Percentiles rank a stretch among this genome's conserved stretches.
phyloP scores from a whole-genome alignment of 371 early-diverging fungal species.

The Dichotomocladium elegans region DNA sequence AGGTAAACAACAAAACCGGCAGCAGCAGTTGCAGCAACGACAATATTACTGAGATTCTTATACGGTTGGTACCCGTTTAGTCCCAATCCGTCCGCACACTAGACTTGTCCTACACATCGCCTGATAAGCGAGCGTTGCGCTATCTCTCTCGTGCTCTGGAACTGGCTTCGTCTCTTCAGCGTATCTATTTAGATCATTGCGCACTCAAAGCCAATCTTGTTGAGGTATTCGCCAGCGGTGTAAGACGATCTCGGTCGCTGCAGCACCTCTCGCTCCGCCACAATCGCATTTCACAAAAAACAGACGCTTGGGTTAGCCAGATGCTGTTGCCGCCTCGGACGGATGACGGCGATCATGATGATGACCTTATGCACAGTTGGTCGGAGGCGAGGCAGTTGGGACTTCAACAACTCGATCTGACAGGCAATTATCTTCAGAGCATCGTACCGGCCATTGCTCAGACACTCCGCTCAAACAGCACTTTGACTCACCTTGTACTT shows the following conservation, averaged over 20 bases:
- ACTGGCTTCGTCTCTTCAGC: conserved; percentile 44
- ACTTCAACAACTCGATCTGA: conserved; percentile 45
- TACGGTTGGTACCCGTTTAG: too few species aligned
- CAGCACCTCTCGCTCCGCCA: conserved; percentile 49
- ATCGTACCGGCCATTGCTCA: conserved; percentile 49
- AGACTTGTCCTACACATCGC: conserved; percentile 27
- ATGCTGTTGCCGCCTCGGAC: conserved; percentile 30
- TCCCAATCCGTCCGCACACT: conserved; percentile 34
- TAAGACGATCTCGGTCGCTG: conserved; percentile 47
- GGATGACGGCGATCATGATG: conserved; percentile 32
- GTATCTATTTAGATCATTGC: conserved; percentile 57
- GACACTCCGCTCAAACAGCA: conserved; percentile 45
- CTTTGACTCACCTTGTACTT: conserved; percentile 42
- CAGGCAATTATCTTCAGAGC: conserved; percentile 48
- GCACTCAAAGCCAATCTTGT: conserved; percentile 46
- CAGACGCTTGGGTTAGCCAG: conserved; percentile 47
- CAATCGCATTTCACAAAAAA: conserved; percentile 42
- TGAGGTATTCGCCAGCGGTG: conserved; percentile 51
- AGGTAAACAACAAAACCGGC: too few species aligned
- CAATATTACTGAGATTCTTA: too few species aligned
- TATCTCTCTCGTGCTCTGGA: conserved; percentile 57
- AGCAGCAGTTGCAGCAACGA: too few species aligned
- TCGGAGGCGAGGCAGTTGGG: conserved; percentile 21
- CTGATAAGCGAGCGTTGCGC: conserved; percentile 52
- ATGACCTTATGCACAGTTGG: too few species aligned